These are phyloP conservation scores for Penicillium turbatum DNA, from an alignment of 495 filamentous ascomycete genomes.

Conservation along the genomic window DNA sequence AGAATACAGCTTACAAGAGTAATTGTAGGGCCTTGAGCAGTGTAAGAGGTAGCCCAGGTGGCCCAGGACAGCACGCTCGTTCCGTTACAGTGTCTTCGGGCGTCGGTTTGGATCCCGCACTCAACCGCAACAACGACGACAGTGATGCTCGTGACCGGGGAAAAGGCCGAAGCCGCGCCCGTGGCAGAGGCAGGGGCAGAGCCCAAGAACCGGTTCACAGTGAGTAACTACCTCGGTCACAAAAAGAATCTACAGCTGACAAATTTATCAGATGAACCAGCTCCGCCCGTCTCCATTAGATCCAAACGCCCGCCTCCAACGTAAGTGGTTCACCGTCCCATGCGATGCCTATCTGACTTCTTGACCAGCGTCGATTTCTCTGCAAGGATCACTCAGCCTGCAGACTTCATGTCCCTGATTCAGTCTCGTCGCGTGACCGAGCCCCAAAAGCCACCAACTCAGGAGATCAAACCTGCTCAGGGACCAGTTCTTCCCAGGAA, in stretches of 20 bases:
- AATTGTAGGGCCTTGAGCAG: background rate
- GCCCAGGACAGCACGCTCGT: background rate
- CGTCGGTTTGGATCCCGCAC: conserved; percentile 18
- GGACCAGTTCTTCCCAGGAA: no score
- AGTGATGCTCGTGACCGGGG: background rate
- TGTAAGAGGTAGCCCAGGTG: background rate
- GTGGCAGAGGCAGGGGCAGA: background rate
- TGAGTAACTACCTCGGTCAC: background rate
- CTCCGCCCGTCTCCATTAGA: background rate
- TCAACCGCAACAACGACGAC: conserved; percentile 19
- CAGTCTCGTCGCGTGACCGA: background rate
- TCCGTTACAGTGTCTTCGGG: background rate
- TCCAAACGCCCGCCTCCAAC: background rate
- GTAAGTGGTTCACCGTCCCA: background rate
- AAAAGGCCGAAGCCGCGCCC: background rate
- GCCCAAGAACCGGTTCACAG: background rate
- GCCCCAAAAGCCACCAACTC: background rate
- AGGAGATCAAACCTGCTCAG: background rate
- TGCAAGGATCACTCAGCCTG: background rate
- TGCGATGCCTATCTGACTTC: background rate
- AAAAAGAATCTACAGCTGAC: background rate
- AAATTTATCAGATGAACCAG: background rate
- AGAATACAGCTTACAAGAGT: background rate
- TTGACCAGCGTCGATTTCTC: background rate
- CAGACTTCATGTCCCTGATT: background rate